A percentile compares a stretch with the other conserved stretches of the same genome.
These are phyloP conservation scores for Boletellus ananiceps DNA, from an alignment of 768 basidiomycete species.

Conservation along the genomic window DNA sequence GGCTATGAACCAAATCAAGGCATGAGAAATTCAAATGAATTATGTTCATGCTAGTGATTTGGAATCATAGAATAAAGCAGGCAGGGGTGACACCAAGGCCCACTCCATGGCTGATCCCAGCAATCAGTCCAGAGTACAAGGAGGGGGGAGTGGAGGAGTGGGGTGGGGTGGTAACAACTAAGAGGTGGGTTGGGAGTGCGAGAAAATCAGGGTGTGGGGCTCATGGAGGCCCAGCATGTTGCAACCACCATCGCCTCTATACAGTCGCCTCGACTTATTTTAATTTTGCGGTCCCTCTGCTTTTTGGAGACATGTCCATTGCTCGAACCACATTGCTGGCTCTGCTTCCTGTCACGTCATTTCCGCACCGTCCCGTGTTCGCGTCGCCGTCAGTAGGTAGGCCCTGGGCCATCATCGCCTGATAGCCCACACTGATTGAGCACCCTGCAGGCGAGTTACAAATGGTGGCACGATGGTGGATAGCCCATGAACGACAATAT, in stretches of 20 bases:
- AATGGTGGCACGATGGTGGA: slow-evolving; percentile 20
- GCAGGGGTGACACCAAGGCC: slow-evolving; percentile 28
- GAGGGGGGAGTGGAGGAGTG: neutral
- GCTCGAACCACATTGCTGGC: slow-evolving; percentile 6
- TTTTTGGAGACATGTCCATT: slow-evolving; percentile 9
- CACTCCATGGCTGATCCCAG: slow-evolving; percentile 14
- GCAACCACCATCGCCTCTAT: slow-evolving; percentile 18
- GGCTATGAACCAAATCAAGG: slow-evolving; percentile 54
- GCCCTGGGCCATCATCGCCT: slow-evolving; percentile 10
- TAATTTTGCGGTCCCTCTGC: neutral
- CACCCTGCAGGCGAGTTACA: slow-evolving; percentile 19
- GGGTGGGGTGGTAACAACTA: neutral
- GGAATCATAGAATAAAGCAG: slow-evolving; percentile 38
- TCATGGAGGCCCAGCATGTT: neutral
- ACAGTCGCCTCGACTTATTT: slow-evolving; percentile 4
- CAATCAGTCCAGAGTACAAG: slow-evolving; percentile 2
- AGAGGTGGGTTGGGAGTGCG: slow-evolving; percentile 14
- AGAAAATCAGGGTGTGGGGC: slow-evolving; percentile 14
- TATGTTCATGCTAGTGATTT: slow-evolving; percentile 27
- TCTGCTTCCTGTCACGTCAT: slow-evolving; percentile 19
- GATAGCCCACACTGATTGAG: slow-evolving; percentile 22
- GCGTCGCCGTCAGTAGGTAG: neutral
- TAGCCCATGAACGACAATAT: slow-evolving; percentile 14
- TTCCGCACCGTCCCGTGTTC: slow-evolving; percentile 11
- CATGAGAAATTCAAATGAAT: slow-evolving; percentile 33